Base-by-base conservation (phyloP, 2,329 filamentous ascomycete species). In the Botryotinia convoluta region DNA sequence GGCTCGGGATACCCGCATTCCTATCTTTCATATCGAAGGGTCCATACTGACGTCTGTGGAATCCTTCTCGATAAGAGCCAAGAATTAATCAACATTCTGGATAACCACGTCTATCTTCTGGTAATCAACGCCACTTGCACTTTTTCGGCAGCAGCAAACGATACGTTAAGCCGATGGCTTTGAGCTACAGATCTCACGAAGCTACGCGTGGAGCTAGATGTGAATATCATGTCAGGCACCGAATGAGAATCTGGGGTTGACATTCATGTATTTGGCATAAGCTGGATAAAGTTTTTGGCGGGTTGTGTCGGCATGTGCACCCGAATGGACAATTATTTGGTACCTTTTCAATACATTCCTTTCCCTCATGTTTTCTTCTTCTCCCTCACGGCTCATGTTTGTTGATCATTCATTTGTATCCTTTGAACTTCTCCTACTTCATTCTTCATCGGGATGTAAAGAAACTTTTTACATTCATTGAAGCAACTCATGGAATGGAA, bases 1-100 rank as follows among this genome's bases (percentile, higher is more conserved):
- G 65, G 65, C 9, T 68, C 65, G 65, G 48, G n/a, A 26, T 57
- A 69, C 32, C 48, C 65, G 65, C 48, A 16, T 69, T 57, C 65
- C 65, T 57, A 42, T 57, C 65, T 68, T 16, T 57, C 26, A 18
- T 39, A 29, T 57, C 20, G 2, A 57, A 6, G 4, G 51, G 12
- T 26, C n/a, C 32, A 32, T 12, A 29, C 35, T 57, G 35, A 22
- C n/a, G 6, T 29, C 37, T 42, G 29, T 29, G 37, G 29, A 39
- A 54, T 29, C 37, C 3, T 14, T 10, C 37, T 39, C 5, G 3
- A 68, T 18, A 1, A 42, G 37, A 57, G n/a, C 22, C 45, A 57
- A 32, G 48, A 29, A 63, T 12, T 9, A 57, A 57, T 57, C 51
- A 57, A 57, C 51, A 32, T 14, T 57, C n/a, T 57, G 16, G 7